Percentiles rank a stretch among this genome's conserved stretches.
Evolutionary conservation across 1,284 basidiomycete genomes (phyloP).

Genomic region (Ustilago curta): DNA sequence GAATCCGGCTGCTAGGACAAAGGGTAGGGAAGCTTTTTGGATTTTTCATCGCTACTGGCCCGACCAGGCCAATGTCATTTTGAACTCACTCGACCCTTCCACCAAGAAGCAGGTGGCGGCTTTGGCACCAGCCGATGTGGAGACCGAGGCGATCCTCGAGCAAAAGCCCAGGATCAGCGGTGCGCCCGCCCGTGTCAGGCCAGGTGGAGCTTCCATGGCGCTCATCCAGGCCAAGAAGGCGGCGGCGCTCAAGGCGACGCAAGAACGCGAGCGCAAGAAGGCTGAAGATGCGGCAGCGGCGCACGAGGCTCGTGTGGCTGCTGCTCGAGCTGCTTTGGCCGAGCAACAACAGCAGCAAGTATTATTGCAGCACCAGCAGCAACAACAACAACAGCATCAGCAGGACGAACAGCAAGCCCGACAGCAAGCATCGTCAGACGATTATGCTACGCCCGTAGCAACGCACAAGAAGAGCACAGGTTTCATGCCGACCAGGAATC

Average conservation of each 20-base stretch:
- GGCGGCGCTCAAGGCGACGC: slow-evolving; percentile 50
- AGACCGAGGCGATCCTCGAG: slow-evolving; percentile 30
- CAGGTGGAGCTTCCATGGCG: slow-evolving; percentile 58
- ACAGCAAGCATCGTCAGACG: slow-evolving; percentile 12
- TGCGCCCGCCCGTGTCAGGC: slow-evolving; percentile 27
- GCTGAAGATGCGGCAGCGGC: slow-evolving; percentile 48
- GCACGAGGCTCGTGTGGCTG: slow-evolving; percentile 41
- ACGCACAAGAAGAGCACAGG: slow-evolving; percentile 22
- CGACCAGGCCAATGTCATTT: slow-evolving; percentile 76
- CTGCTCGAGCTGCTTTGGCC: slow-evolving; percentile 22
- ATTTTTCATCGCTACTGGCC: slow-evolving; percentile 81
- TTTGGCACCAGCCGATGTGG: slow-evolving; percentile 70
- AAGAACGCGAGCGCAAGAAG: slow-evolving; percentile 49
- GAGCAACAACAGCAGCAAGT: slow-evolving; percentile 20
- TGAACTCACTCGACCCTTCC: slow-evolving; percentile 78
- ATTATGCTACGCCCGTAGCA: slow-evolving; percentile 31
- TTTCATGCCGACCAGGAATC: slow-evolving; percentile 39
- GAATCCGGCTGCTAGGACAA: slow-evolving; percentile 83
- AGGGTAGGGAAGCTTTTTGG: slow-evolving; percentile 83
- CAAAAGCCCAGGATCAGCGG: slow-evolving; percentile 25
- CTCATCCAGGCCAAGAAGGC: slow-evolving; percentile 66
- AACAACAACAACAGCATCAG: slow-evolving; percentile 23
- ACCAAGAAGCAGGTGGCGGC: slow-evolving; percentile 85
- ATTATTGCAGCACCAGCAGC: slow-evolving; percentile 10
- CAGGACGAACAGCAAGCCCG: slow-evolving; percentile 3